Base-by-base conservation (phyloP, 1,139 yeast genomes). In the Komagataea norvegica region DNA sequence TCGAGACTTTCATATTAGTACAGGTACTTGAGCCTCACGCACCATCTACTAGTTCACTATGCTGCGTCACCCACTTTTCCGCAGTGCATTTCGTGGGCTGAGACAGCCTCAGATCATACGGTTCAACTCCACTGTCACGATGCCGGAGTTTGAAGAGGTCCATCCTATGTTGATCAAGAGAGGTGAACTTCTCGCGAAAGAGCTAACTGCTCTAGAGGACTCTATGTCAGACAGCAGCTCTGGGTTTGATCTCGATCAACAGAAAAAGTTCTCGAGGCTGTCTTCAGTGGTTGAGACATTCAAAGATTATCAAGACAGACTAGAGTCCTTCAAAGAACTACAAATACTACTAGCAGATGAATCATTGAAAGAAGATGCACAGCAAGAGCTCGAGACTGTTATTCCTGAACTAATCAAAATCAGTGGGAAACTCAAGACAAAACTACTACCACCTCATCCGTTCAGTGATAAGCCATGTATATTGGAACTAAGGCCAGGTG, bases 401-500 rank as follows among this genome's bases (percentile, higher is more conserved):
- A 30, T 54, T 9, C 67, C 67, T 4, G 43, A 46, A 4, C 51
- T 65, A 9, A 45, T 46, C 3, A 52, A 57, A 6, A 54, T 69
- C 2, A 64, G 74, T 0, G 57, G 61, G 2, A 64, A 67, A 28
- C 65, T 91, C 15, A 76, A 80, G 45, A 52, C 67, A 1, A 70
- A 73, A 39, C 64, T 91, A 10, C 64, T 88, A 24, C 96, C 97
- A 2, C 76, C 85, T 3, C 79, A 84, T 46, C 79, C 80, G 34
- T 85, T 84, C 56, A 73, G 82, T 3, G 94, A 85, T 38, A 77
- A 75, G 43, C 79, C 94, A 1, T 82, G 95, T 35, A 68, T 91
- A 11, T 52, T 91, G 15, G 99, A 91, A 59, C 61, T 91, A 20
- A 70, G 97, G 40, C 96, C 98, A 0, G 98, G 99, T 2, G 89